A percentile compares a stretch with the other conserved stretches of the same genome.
These are phyloP conservation scores for Hypoxylon sp. DNA, from an alignment of 2,329 filamentous ascomycete genomes.

Conservation along the genomic window DNA sequence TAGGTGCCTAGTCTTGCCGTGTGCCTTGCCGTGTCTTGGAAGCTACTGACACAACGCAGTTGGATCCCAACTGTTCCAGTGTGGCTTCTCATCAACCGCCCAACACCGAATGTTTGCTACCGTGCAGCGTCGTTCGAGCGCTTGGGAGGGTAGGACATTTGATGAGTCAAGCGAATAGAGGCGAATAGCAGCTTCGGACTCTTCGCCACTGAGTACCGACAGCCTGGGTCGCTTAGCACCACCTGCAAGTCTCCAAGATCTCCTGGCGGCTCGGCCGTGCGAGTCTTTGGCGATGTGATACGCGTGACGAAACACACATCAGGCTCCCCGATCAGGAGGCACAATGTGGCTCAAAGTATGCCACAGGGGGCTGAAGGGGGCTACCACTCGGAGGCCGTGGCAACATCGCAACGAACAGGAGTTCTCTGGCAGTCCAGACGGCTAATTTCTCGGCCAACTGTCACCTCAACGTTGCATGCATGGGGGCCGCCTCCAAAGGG, in stretches of 20 bases:
- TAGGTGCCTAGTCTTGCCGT: background rate
- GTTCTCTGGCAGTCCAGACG: conserved; percentile 17
- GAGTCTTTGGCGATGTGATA: conserved; percentile 18
- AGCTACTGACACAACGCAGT: background rate
- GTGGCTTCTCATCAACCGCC: conserved; percentile 10
- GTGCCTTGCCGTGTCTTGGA: background rate
- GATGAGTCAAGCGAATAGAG: conserved; percentile 12
- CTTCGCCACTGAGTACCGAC: conserved; percentile 30
- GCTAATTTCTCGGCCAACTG: conserved; percentile 24
- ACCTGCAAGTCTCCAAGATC: conserved; percentile 2
- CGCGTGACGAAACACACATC: conserved; percentile 29
- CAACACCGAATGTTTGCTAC: conserved; percentile 26
- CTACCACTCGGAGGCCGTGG: conserved; percentile 12
- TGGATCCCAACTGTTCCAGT: background rate
- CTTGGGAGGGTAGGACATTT: conserved; percentile 3
- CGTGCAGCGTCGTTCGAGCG: conserved; percentile 7
- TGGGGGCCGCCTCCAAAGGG: conserved; percentile 11
- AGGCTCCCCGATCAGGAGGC: conserved; percentile 10
- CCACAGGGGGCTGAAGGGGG: conserved; percentile 22
- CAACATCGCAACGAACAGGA: conserved; percentile 6
- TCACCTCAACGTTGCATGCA: conserved; percentile 22
- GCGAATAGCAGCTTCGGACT: background rate
- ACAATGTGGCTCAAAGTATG: background rate
- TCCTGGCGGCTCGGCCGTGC: conserved; percentile 37
- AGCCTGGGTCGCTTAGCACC: conserved; percentile 29